Percentiles rank a stretch among this genome's conserved stretches.
Conservation (phyloP, 495 filamentous ascomycete genomes). For the Beverwykella pulmonaria region DNA sequence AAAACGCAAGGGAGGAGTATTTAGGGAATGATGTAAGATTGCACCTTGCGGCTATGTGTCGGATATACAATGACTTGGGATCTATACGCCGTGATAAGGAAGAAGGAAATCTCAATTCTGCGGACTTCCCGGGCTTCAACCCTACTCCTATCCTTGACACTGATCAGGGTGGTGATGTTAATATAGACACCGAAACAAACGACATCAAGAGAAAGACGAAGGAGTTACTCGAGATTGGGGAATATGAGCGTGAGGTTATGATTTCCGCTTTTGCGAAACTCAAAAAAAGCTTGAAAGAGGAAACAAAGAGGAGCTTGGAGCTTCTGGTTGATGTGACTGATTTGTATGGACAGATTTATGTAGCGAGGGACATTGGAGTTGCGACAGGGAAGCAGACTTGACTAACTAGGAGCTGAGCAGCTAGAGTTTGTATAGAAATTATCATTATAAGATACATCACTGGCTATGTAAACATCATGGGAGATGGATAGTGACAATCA, state of each 20-base stretch:
- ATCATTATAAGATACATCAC: too few species aligned
- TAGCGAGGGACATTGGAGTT: constrained; percentile 9
- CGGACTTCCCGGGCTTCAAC: constrained; percentile 29
- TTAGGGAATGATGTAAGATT: constrained; percentile 35
- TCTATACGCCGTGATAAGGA: constrained; percentile 41
- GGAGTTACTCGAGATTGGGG: background rate
- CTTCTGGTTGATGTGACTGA: constrained; percentile 13
- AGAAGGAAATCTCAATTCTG: constrained; percentile 49
- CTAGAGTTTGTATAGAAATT: too few species aligned
- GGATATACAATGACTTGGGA: constrained; percentile 51
- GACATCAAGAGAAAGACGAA: background rate
- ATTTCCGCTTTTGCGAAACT: background rate
- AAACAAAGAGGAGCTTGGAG: background rate
- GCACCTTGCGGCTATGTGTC: constrained; percentile 46
- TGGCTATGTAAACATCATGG: too few species aligned
- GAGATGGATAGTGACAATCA: too few species aligned
- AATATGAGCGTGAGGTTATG: constrained; percentile 4
- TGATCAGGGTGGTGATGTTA: too few species aligned
- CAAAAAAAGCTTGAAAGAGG: background rate
- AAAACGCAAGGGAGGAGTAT: constrained; percentile 36
- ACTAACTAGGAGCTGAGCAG: too few species aligned
- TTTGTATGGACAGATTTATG: constrained; percentile 13
- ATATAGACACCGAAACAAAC: background rate
- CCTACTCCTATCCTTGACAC: background rate
- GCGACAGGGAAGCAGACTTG: background rate